Conservation (phyloP, 1,284 basidiomycete genomes). For the Ustilago loliicola region DNA sequence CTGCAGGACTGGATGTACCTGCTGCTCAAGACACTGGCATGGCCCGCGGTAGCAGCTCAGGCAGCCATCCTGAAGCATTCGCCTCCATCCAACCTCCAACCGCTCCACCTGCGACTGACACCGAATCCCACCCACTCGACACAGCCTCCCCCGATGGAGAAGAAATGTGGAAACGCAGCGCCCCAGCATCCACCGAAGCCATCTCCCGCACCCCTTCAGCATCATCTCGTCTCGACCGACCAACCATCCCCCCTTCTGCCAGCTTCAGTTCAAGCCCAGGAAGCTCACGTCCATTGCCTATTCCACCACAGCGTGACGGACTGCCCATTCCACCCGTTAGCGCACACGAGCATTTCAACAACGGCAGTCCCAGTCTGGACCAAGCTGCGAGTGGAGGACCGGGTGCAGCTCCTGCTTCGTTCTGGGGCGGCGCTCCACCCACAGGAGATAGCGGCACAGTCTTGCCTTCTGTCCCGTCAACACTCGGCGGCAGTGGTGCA, state of each 20-base stretch:
- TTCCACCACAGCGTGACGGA: slow-evolving; percentile 49
- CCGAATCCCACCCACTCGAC: slow-evolving; percentile 1
- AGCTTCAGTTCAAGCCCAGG: slow-evolving; percentile 37
- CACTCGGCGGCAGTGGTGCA: slow-evolving; percentile 2
- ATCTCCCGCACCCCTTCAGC: slow-evolving; percentile 35
- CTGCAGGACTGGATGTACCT: not conserved
- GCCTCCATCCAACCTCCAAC: not conserved
- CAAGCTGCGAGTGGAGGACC: slow-evolving; percentile 19
- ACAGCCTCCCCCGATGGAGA: slow-evolving; percentile 38
- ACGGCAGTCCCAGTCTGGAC: slow-evolving; percentile 51
- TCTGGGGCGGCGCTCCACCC: slow-evolving; percentile 27
- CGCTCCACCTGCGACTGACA: not conserved
- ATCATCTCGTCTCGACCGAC: slow-evolving; percentile 21
- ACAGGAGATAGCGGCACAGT: slow-evolving; percentile 8
- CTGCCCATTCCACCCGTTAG: slow-evolving; percentile 41
- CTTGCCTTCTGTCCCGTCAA: slow-evolving; percentile 35
- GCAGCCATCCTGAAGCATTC: slow-evolving; percentile 7
- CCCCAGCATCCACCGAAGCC: slow-evolving; percentile 1
- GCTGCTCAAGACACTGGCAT: not conserved
- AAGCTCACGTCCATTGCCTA: slow-evolving; percentile 43
- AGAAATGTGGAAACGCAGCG: slow-evolving; percentile 31
- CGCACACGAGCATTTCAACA: slow-evolving; percentile 29
- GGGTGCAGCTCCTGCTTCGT: slow-evolving; percentile 40
- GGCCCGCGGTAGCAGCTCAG: slow-evolving; percentile 21
- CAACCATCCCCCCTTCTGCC: slow-evolving; percentile 19